Evolutionary conservation across 345 rosid genomes (phyloP).

Genomic region (Salix viminalis): DNA sequence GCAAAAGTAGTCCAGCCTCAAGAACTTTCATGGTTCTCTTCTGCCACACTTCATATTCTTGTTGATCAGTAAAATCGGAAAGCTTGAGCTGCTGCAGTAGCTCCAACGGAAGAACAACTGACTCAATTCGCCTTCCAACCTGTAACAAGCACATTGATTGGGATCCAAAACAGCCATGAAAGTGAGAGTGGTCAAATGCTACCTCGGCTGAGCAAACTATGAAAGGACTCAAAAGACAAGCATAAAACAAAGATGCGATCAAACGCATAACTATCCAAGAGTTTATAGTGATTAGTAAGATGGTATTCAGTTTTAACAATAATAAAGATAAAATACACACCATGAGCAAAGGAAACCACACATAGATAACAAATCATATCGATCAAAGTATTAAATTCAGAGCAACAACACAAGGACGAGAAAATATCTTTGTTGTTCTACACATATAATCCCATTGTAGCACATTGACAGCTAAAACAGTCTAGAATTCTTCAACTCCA

Average conservation of each 20-base stretch:
- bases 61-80: constrained; percentile 83
- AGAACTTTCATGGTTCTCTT: constrained; percentile 81
- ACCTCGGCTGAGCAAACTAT: neutral
- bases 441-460: neutral
- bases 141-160: constrained; percentile 23
- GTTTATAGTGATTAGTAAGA: neutral
- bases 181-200: neutral
- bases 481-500: neutral
- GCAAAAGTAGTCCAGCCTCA: constrained; percentile 80
- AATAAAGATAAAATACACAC: neutral
- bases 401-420: constrained; percentile 4
- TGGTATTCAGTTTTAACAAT: neutral
- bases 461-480: neutral
- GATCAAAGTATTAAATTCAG: constrained; percentile 4
- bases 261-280: neutral
- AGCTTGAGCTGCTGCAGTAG: constrained; percentile 83
- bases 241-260: neutral
- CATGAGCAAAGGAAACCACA: neutral
- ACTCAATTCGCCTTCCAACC: constrained; percentile 89
- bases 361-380: neutral
- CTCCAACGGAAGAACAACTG: constrained; percentile 83
- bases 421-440: neutral
- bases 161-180: neutral
- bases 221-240: neutral
- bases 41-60: constrained; percentile 82